phyloP scores from a whole-genome alignment of 139 green algal genomes.

The Gonium pectorale region DNA sequence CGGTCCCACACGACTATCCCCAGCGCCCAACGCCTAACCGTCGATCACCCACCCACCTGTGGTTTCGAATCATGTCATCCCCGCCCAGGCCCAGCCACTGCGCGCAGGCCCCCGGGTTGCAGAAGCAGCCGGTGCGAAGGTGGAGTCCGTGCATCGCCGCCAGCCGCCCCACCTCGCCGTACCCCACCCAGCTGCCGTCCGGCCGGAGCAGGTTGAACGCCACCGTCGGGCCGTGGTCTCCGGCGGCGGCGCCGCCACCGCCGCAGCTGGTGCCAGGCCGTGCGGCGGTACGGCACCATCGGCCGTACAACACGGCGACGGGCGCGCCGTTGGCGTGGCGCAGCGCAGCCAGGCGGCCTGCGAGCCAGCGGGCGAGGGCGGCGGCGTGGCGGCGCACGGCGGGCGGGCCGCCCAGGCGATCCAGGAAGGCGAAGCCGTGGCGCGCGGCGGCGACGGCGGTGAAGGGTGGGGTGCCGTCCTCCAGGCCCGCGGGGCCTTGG shows the following conservation, averaged over 20 bases:
- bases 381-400: conserved; percentile 36
- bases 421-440: conserved; percentile 64
- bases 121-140: conserved; percentile 89
- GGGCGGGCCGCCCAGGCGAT: conserved; percentile 58
- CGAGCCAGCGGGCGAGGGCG: conserved; percentile 56
- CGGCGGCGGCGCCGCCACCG: neutral
- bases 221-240: conserved; percentile 81
- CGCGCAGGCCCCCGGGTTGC: conserved; percentile 87
- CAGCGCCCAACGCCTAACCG: no score
- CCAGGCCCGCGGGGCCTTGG: conserved; percentile 70
- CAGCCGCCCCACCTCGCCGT: conserved; percentile 76
- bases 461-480: conserved; percentile 91
- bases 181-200: conserved; percentile 82
- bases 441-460: conserved; percentile 71
- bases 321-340: conserved; percentile 73
- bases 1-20: no score
- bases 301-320: conserved; percentile 72
- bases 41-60: neutral
- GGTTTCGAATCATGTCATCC: conserved; percentile 65
- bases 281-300: conserved; percentile 2
- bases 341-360: conserved; percentile 62
- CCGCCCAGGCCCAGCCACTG: conserved; percentile 53
- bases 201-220: conserved; percentile 86
- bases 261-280: neutral
- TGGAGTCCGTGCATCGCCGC: conserved; percentile 75